Percentiles rank a stretch among this genome's conserved stretches.
These are phyloP conservation scores for Stropharia rugosoannulata DNA, from an alignment of 768 basidiomycete genomes.

Conservation along the genomic window DNA sequence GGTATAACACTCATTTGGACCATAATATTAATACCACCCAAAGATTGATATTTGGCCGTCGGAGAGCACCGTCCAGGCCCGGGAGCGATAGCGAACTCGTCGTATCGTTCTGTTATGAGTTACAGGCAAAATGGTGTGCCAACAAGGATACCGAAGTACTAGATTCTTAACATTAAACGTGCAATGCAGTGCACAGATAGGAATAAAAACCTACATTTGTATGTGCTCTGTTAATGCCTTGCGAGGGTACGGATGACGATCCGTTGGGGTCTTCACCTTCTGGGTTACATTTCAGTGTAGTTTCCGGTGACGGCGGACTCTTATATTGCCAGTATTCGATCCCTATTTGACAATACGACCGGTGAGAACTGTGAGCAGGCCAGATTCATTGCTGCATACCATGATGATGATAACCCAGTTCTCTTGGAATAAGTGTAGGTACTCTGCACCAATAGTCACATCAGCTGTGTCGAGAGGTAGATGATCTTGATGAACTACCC, in stretches of 20 bases:
- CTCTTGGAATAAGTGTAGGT: constrained; percentile 48
- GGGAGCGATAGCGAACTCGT: too few species aligned
- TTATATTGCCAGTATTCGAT: constrained; percentile 51
- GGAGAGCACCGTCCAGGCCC: too few species aligned
- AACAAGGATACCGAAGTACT: constrained; percentile 17
- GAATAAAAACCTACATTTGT: constrained; percentile 32
- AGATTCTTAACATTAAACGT: neutral
- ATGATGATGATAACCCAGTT: constrained; percentile 53
- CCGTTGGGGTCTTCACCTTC: constrained; percentile 50
- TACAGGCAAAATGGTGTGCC: constrained; percentile 15
- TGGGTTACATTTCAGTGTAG: constrained; percentile 38
- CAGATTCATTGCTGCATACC: constrained; percentile 25
- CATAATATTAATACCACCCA: too few species aligned
- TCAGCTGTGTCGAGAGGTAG: neutral
- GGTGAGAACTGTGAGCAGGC: too few species aligned
- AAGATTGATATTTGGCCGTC: too few species aligned
- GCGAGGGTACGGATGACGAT: constrained; percentile 45
- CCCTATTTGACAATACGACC: constrained; percentile 24
- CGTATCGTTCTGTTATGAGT: neutral
- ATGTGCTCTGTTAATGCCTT: constrained; percentile 46
- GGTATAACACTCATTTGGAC: too few species aligned
- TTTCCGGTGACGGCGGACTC: constrained; percentile 40
- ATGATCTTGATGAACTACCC: constrained; percentile 26
- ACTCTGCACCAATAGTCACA: constrained; percentile 30
- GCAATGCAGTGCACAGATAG: neutral